Base-by-base conservation (phyloP, 768 basidiomycete species). In the Amanita jacksonii region DNA sequence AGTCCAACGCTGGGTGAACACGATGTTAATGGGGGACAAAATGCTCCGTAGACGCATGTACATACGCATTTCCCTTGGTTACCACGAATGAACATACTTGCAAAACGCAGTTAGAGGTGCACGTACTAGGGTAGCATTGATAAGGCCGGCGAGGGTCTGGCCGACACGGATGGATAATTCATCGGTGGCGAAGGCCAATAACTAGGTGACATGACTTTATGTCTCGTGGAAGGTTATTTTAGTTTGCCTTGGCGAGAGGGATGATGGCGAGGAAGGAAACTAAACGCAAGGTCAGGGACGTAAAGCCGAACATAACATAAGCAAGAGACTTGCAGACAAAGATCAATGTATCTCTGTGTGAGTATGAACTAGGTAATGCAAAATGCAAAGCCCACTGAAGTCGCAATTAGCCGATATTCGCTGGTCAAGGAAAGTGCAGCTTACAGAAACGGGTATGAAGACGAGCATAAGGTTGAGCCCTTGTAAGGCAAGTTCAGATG, bases 181-280 rank as follows among this genome's bases (percentile, higher is more conserved):
- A 47, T 92, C 89, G 0, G 89, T 92, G 1, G 86, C 86, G 55
- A 89, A 90, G 1, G 80, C 82, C 2, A 91, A 69, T 4, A 90
- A 62, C 82, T 86, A 45, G 5, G 40, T 5, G 35, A 34, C 13
- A 41, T 22, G 10, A 13, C 4, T 8, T 27, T 41, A 12, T 30
- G 9, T 4, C 46, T 30, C 38, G 24, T 19, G 15, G 9, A 12
- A 15, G 6, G 16, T 23, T 4, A 33, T 8, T 25, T 1, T 2
- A 22, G 6, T 51, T 28, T 32, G 81, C 83, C 64, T 88, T 86
- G 31, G 88, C 88, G 3, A 91, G 68, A 5, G 89, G 89, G 48
- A 92, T 74, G 46, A 92, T 92, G 7, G 89, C 77, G 33, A 87
- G 61, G 57, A 91, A 88, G 1, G 79, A 77, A 54, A 82, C 83